Conservation (phyloP, 805 yeast species). For the Suhomyces kilbournensis region DNA sequence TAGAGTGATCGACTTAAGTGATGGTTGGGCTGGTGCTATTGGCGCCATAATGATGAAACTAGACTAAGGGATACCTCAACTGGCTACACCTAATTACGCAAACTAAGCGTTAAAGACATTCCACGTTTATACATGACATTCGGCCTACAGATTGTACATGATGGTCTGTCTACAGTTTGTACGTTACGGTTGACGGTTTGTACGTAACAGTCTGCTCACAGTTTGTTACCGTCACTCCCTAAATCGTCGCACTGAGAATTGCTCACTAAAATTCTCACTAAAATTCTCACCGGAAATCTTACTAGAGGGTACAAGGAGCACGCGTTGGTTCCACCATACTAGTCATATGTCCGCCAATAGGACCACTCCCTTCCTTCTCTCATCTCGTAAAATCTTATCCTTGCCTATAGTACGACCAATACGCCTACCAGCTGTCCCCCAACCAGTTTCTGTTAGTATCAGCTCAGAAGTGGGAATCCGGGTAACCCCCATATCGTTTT, state of each 20-base stretch:
- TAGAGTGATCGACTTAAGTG: background rate
- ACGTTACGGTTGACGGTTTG: background rate
- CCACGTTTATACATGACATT: too few species aligned
- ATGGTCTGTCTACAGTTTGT: background rate
- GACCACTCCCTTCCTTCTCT: background rate
- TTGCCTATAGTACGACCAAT: background rate
- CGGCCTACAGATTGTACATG: background rate
- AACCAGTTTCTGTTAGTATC: background rate
- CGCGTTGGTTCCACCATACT: background rate
- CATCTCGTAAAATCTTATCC: background rate
- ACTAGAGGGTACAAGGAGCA: background rate
- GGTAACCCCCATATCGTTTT: background rate
- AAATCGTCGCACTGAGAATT: background rate
- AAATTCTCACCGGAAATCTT: background rate
- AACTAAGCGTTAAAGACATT: too few species aligned
- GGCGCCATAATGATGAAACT: background rate
- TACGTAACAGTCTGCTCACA: background rate
- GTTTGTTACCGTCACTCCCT: background rate
- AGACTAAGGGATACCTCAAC: background rate
- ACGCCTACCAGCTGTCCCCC: background rate
- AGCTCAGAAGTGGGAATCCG: background rate
- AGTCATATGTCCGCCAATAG: background rate
- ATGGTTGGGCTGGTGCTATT: background rate
- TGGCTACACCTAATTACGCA: background rate
- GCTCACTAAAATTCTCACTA: background rate